phyloP scores from a whole-genome alignment of 1,284 basidiomycete genomes.

The Cutaneotrichosporon dermatis region DNA sequence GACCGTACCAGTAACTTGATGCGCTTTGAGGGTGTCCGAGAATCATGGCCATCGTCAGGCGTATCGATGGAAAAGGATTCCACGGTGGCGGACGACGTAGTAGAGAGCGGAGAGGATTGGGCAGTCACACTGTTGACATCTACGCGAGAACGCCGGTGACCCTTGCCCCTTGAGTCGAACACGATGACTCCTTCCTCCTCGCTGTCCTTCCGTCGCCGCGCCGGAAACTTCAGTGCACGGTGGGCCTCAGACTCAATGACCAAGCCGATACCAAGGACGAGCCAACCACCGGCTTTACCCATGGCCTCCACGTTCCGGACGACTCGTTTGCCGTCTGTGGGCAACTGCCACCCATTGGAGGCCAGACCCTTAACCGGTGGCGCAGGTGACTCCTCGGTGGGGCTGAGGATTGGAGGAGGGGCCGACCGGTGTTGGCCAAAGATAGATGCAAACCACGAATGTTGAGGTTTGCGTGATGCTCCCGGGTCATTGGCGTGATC shows the following conservation, averaged over 20 bases:
- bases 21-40: not conserved
- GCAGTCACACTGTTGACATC: not conserved
- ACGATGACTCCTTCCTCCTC: conserved; percentile 16
- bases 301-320: conserved; percentile 40
- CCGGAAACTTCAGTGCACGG: not conserved
- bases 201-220: not conserved
- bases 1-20: conserved; percentile 30
- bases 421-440: conserved; percentile 8
- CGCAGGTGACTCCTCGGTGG: not conserved
- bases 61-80: conserved; percentile 16
- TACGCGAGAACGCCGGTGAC: not conserved
- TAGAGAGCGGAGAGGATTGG: conserved; percentile 1
- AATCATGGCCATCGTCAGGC: conserved; percentile 13
- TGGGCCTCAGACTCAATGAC: conserved; percentile 26
- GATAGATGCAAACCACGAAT: conserved; percentile 18
- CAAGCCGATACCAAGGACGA: conserved; percentile 41
- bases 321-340: conserved; percentile 39
- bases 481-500: too few relatives aligned
- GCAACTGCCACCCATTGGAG: conserved; percentile 36
- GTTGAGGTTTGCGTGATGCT: not conserved
- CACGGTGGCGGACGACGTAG: conserved; percentile 2
- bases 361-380: not conserved
- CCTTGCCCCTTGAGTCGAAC: conserved; percentile 19
- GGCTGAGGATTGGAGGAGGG: not conserved
- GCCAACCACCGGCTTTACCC: conserved; percentile 43